These are phyloP conservation scores for Yarrowia osloensis DNA, from an alignment of 805 yeast species.

Conservation along the genomic window DNA sequence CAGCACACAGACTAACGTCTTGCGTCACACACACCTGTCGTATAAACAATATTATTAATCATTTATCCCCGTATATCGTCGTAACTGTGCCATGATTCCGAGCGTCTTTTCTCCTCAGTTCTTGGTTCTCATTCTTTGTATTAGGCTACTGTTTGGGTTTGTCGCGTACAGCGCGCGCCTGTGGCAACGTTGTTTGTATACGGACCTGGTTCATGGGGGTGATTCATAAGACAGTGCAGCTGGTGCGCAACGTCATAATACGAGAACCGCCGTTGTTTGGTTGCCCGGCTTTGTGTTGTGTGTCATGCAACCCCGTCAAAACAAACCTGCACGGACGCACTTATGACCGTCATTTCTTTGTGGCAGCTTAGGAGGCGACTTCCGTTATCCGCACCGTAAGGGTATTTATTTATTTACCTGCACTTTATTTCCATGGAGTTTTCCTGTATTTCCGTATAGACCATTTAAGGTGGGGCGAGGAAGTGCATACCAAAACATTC, in stretches of 20 bases:
- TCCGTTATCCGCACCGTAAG: no score
- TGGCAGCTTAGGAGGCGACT: not conserved
- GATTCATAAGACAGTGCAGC: not conserved
- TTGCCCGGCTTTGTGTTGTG: no score
- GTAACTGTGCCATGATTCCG: no score
- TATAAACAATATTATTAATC: not conserved
- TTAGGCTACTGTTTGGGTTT: not conserved
- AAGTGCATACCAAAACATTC: not conserved
- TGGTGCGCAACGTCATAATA: not conserved
- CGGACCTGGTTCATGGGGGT: not conserved
- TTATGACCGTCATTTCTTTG: not conserved
- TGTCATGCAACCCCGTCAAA: not conserved
- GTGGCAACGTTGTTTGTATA: not conserved
- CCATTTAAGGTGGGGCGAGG: not conserved
- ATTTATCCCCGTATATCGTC: not conserved
- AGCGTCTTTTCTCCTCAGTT: no score
- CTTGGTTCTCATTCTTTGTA: no score
- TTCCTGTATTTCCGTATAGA: no score
- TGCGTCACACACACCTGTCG: no score
- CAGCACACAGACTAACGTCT: no score
- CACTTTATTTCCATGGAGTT: no score
- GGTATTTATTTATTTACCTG: no score
- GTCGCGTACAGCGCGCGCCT: slow-evolving; percentile 16
- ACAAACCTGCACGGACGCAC: not conserved
- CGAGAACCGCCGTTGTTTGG: not conserved